Conservation (phyloP, 1,139 yeast genomes). For the Hansenula sp. region DNA sequence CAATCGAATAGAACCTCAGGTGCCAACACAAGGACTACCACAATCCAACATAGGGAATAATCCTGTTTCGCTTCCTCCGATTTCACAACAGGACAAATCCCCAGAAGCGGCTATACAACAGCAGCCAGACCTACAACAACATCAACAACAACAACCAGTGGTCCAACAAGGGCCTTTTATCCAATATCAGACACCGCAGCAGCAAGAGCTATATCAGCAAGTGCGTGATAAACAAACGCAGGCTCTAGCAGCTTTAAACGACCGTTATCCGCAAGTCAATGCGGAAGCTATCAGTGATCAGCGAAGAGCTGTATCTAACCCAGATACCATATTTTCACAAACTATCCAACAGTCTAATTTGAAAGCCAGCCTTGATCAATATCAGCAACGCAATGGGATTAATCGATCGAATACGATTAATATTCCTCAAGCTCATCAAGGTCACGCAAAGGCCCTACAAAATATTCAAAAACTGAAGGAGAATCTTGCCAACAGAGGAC, state of each 20-base stretch:
- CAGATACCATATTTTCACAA: neutral
- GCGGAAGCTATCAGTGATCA: neutral
- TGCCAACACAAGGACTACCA: no score
- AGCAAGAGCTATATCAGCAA: no score
- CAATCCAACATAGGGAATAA: no score
- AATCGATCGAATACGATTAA: constrained; percentile 11
- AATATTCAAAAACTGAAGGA: neutral
- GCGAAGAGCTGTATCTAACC: constrained; percentile 9
- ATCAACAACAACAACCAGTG: neutral
- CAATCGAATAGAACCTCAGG: neutral
- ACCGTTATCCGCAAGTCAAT: no score
- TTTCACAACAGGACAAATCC: no score
- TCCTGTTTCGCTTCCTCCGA: no score
- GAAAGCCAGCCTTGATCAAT: constrained; percentile 8
- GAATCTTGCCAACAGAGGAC: neutral
- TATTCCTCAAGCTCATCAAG: constrained; percentile 4
- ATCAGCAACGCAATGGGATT: constrained; percentile 5
- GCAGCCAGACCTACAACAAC: neutral
- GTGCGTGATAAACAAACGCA: no score
- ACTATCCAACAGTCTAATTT: constrained; percentile 15
- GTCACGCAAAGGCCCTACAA: constrained; percentile 1
- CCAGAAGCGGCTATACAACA: no score
- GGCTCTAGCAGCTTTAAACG: no score
- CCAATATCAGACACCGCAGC: no score
- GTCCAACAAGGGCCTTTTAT: no score